A percentile compares a stretch with the other conserved stretches of the same genome.
Evolutionary conservation across 1,284 basidiomycete genomes (phyloP).

Genomic region (Athelia sp.): DNA sequence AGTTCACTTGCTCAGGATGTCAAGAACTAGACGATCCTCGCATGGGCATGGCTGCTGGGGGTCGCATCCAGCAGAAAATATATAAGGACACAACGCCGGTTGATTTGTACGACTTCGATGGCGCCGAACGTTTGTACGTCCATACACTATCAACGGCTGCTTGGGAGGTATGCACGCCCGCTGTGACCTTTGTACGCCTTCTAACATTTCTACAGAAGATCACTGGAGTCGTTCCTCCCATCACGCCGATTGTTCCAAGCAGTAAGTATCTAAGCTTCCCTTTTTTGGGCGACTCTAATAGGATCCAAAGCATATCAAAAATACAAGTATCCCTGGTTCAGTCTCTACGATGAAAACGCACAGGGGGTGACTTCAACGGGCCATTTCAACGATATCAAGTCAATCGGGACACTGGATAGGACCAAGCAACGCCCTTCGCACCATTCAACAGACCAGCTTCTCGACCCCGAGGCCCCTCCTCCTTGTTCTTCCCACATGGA

Average conservation of each 20-base stretch:
- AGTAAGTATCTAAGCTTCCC: not conserved
- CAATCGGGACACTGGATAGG: not conserved
- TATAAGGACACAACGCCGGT: not conserved
- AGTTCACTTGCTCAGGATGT: not conserved
- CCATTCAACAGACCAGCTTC: not conserved
- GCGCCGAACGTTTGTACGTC: not conserved
- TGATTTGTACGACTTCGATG: not conserved
- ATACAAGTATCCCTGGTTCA: not conserved
- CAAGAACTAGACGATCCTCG: not conserved
- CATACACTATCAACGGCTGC: not conserved
- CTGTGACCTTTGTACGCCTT: not conserved
- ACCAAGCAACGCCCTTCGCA: not conserved
- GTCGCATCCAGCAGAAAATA: not conserved
- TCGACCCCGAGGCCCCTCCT: not conserved
- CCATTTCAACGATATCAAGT: not conserved
- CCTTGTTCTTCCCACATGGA: not conserved
- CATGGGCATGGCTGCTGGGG: not conserved
- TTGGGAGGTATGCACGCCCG: not conserved
- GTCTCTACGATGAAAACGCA: not conserved
- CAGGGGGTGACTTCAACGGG: not conserved
- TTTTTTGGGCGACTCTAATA: too few relatives aligned
- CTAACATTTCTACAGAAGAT: conserved; percentile 1
- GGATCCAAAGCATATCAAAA: not conserved
- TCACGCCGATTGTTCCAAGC: not conserved
- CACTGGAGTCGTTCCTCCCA: not conserved